Base-by-base conservation (phyloP, 306 rosid species). In the Amphicarpaea edgeworthii region DNA sequence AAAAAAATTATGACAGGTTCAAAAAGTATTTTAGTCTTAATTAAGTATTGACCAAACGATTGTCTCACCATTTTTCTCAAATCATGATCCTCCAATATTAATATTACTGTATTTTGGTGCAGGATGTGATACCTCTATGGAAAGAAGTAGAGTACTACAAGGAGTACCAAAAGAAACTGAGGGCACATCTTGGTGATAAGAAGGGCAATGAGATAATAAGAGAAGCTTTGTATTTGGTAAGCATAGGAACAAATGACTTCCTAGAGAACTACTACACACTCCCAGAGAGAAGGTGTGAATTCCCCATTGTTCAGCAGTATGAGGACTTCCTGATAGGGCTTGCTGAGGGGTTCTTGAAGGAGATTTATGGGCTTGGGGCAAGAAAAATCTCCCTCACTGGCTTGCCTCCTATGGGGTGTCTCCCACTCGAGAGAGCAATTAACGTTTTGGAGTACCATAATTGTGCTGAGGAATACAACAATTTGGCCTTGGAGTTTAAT, bases 121-220 rank as follows among this genome's bases (percentile, higher is more conserved):
- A 87, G 91, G 77, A 24, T 37, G 93, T 88, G 4, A 87, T 91
- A 80, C 93, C 96, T 34, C 75, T 91, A 10, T 91, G 93, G 93
- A 88, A 84, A 50, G 91, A 91, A 77, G 85, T 91, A 8, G 89
- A 82, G 70, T 85, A 75, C 77, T 91, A 82, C 70, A 87, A 87
- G 64, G 93, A 87, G 0, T 88, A 91, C 81, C 88, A 83, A 59
- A 20, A 21, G 17, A 85, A 81, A 60, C 53, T 88, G 32, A 84
- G 72, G 53, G 80, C 62, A 30, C 15, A 80, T 49, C 34, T 80
- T 72, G 91, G 93, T 1, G 6, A 47, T 1, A 60, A 41, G 20
- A 88, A 83, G 61, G 90, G 90, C 2, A 85, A 80, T 23, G 19
- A 57, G 45, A 78, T 82, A 46, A 4, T 87, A 21, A 80, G 73